Evolutionary conservation across 768 basidiomycete species (phyloP).

Genomic region (Tephrocybe sp.): DNA sequence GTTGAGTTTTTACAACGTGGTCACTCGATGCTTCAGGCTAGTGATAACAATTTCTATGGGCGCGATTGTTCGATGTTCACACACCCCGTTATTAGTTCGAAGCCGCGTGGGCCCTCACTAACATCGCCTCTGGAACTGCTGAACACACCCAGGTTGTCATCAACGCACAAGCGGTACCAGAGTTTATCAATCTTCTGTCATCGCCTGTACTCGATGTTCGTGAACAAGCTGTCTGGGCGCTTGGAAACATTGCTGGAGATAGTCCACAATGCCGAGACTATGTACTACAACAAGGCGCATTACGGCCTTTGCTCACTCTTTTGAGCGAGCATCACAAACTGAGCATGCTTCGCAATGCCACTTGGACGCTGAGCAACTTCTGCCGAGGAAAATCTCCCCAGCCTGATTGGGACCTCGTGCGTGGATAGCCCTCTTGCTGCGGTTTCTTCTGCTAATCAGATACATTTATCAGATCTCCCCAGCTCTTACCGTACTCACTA

Average conservation of each 20-base stretch:
- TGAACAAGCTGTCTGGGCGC: constrained; percentile 99
- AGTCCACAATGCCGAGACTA: constrained; percentile 97
- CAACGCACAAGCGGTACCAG: constrained; percentile 88
- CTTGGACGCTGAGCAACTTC: constrained; percentile 99
- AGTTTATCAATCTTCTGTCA: constrained; percentile 94
- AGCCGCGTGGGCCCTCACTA: constrained; percentile 96
- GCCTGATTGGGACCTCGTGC: constrained; percentile 94
- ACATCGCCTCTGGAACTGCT: constrained; percentile 97
- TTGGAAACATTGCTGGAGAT: constrained; percentile 99
- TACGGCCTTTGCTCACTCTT: constrained; percentile 85
- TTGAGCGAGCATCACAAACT: constrained; percentile 97
- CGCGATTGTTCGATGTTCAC: constrained; percentile 4
- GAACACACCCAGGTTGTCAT: constrained; percentile 99
- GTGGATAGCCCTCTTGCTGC: too few relatives aligned
- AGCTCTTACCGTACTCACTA: constrained; percentile 93
- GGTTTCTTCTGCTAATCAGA: constrained; percentile 15
- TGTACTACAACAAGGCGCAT: constrained; percentile 89
- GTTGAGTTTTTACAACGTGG: constrained; percentile 87
- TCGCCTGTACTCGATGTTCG: constrained; percentile 95
- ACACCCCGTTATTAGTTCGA: constrained; percentile 63
- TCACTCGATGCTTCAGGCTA: constrained; percentile 81
- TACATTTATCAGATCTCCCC: constrained; percentile 77
- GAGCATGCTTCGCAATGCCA: constrained; percentile 97
- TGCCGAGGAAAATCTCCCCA: constrained; percentile 98
- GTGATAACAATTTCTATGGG: constrained; percentile 15